Evolutionary conservation across 2,329 filamentous ascomycete genomes (phyloP).

Genomic region (Diaporthe citri): DNA sequence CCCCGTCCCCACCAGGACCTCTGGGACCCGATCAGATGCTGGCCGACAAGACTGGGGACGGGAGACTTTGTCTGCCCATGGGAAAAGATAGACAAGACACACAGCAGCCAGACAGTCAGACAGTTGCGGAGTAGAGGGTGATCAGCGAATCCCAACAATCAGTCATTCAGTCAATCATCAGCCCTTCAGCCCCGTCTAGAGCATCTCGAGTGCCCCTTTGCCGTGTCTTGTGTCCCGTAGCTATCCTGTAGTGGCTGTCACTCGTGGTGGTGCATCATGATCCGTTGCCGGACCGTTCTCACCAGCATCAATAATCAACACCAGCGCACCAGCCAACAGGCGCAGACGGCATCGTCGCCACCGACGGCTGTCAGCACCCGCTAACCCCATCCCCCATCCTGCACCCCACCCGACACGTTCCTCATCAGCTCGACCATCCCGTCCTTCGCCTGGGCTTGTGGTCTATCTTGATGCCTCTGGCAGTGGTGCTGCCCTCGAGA

Average conservation of each 20-base stretch:
- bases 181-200: background rate
- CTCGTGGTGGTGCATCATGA: background rate
- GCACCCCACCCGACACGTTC: background rate
- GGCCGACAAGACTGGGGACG: background rate
- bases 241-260: background rate
- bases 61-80: background rate
- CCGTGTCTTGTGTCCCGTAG: background rate
- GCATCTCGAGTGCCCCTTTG: background rate
- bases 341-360: background rate
- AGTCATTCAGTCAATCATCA: background rate
- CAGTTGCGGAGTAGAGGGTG: background rate
- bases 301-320: background rate
- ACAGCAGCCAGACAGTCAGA: background rate
- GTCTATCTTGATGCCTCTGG: background rate
- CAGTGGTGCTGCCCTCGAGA: background rate
- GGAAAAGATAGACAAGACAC: background rate
- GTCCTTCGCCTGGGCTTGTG: background rate
- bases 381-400: background rate
- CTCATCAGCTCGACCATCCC: background rate
- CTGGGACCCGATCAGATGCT: slow-evolving; percentile 24
- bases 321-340: background rate
- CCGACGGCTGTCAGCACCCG: slow-evolving; percentile 7
- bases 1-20: slow-evolving; percentile 15
- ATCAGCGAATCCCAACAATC: background rate
- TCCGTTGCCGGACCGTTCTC: background rate